phyloP scores from a whole-genome alignment of 23 red algal genomes.

The Gracilaria caudata region DNA sequence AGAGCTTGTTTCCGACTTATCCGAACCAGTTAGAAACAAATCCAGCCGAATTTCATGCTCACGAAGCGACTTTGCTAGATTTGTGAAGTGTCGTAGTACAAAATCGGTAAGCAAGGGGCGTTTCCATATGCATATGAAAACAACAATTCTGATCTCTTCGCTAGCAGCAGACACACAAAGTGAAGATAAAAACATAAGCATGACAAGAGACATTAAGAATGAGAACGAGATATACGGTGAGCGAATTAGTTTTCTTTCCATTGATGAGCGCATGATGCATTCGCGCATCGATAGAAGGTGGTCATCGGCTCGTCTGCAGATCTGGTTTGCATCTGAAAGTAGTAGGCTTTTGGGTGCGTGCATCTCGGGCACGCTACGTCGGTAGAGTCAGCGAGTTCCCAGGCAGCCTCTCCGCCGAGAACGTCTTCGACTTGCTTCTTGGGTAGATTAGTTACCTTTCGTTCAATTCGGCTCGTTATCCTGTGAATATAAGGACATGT shows the following conservation, averaged over 20 bases:
- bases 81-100: conserved; percentile 38
- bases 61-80: conserved; percentile 12
- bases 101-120: conserved; percentile 51
- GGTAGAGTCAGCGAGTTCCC: conserved; percentile 68
- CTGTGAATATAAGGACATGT: conserved; percentile 79
- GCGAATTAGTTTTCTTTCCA: conserved; percentile 88
- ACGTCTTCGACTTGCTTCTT: conserved; percentile 87
- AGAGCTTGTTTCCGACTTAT: conserved; percentile 6
- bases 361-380: conserved; percentile 75
- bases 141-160: conserved; percentile 27
- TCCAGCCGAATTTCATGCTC: conserved; percentile 36
- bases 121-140: conserved; percentile 63
- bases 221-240: neutral
- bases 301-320: conserved; percentile 96
- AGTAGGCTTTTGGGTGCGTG: conserved; percentile 63
- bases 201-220: neutral
- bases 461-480: conserved; percentile 60
- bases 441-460: conserved; percentile 60
- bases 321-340: conserved; percentile 97
- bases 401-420: conserved; percentile 77
- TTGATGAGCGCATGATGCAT: conserved; percentile 74
- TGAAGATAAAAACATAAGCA: conserved; percentile 13
- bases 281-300: conserved; percentile 84
- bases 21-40: conserved; percentile 55
- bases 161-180: neutral